Base-by-base conservation (phyloP, 805 yeast species). In the Yarrowia yakushimensis region DNA sequence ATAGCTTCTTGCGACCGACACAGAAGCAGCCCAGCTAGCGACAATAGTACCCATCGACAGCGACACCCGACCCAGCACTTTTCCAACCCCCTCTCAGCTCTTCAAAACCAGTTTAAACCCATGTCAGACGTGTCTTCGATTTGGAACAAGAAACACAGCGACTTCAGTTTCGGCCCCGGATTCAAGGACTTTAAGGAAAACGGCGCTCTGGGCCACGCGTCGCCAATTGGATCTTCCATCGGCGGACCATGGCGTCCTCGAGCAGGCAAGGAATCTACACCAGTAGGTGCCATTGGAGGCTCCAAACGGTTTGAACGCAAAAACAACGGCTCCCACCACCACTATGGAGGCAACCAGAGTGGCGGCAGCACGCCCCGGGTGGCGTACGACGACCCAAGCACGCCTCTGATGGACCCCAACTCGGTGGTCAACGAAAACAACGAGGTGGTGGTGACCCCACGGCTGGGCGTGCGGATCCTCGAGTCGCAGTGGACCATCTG, bases 151-250 rank as follows among this genome's bases (percentile, higher is more conserved):
- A 52, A 52, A 52, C 59, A 34, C 43, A 34, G 33, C 43, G 59
- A 52, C 43, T 52, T 52, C 23, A 52, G 59, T 22, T 52, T 52
- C 43, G 59, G 59, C 55, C n/a, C 39, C 10, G 55, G 55, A 18
- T 48, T 48, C 39, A 48, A 92, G 78, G 98, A 92, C 80, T 92
- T 92, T 78, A 97, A 93, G 81, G 97, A 93, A 78, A 92, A 92
- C 73, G 97, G 98, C 45, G 90, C 97, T 28, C 82, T 92, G 71
- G 97, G 92, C 77, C 90, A 97, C 84, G 93, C 97, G 48, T 86
- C 97, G 0, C 83, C 59, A 34, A 36, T 52, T 23, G 59, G 59
- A 36, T 52, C 59, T 17, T 30, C 59, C 18, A 52, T 34, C 23
- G 59, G 43, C 25, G 43, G 43, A 17, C 59, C 59, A 52, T 52